Base-by-base conservation (phyloP, 371 early-diverging fungal species). In the Conidiobolus incongruus region DNA sequence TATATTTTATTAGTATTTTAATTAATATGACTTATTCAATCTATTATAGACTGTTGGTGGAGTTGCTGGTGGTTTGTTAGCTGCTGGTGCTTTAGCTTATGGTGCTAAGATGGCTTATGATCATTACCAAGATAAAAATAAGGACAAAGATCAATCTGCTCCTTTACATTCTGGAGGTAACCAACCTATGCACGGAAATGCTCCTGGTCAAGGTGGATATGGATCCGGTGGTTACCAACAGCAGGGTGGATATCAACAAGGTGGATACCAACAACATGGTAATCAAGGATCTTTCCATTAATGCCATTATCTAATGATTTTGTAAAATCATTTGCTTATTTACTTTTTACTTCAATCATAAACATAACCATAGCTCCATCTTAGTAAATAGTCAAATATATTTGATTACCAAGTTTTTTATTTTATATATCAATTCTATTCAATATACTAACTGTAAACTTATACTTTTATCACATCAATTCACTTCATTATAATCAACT, bases 41-140 rank as follows among this genome's bases (percentile, higher is more conserved):
- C 32, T 33, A 10, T n/a, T 28, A 2, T 24, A 44, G 44, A 26
- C 26, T 33, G 44, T 33, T 24, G 44, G 35, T 32, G 33, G 31
- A 12, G 44, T 44, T 16, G 44, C 44, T 19, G 44, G 44, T 24
- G 44, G 44, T 12, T 10, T 35, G 6, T 20, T 44, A 23, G 44
- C 35, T 26, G 44, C 44, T 35, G 44, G 22, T 35, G 44, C 44
- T 24, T 15, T 44, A 12, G 44, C 35, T 35, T 44, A 35, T 32
- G 44, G 44, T 44, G 44, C 33, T 36, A 44, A 44, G 20, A 8
- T 44, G 35, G 44, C 44, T 15, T 44, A 44, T 35, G 44, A 44
- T 35, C 44, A 44, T 32, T 44, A 35, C 36, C 8, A 3, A 26
- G 26, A 26, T 26, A 44, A 44, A 2, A 44, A 44, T 19, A 35